Evolutionary conservation across 139 green algal genomes (phyloP).

Genomic region (Chlorella vulgaris): DNA sequence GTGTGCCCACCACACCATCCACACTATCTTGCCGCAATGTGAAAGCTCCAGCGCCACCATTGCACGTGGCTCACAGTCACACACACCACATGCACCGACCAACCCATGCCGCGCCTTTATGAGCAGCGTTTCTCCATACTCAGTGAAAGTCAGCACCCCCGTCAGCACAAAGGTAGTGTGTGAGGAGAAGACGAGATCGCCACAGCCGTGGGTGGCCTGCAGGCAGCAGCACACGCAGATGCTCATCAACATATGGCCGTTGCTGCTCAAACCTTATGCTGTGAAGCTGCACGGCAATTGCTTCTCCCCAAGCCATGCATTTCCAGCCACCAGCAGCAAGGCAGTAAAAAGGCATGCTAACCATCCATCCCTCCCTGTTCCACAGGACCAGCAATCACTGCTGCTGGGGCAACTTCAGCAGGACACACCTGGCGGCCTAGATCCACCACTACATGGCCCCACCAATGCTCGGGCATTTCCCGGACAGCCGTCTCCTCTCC

Average conservation of each 20-base stretch:
- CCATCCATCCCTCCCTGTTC: too few species aligned
- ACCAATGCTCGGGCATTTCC: conserved; percentile 73
- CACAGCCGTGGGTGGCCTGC: conserved; percentile 77
- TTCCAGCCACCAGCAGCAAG: too few species aligned
- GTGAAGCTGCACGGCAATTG: too few species aligned
- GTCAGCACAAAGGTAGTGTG: conserved; percentile 84
- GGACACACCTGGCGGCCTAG: conserved; percentile 52
- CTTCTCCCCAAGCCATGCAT: too few species aligned
- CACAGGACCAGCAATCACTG: too few species aligned
- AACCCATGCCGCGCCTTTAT: conserved; percentile 52
- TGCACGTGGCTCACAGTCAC: too few species aligned
- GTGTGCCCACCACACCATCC: neutral
- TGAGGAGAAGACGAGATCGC: conserved; percentile 93
- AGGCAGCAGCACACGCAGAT: neutral
- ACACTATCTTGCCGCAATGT: neutral
- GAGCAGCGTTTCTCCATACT: conserved; percentile 68
- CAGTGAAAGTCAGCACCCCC: conserved; percentile 79
- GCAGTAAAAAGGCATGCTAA: too few species aligned
- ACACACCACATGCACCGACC: too few species aligned
- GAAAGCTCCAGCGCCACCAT: too few species aligned
- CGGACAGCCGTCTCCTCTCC: conserved; percentile 58
- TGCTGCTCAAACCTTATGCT: too few species aligned
- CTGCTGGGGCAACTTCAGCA: neutral
- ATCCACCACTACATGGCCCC: conserved; percentile 74
- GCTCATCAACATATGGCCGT: too few species aligned